These are phyloP conservation scores for Mycena chlorophos DNA, from an alignment of 768 basidiomycete genomes.

Conservation along the genomic window DNA sequence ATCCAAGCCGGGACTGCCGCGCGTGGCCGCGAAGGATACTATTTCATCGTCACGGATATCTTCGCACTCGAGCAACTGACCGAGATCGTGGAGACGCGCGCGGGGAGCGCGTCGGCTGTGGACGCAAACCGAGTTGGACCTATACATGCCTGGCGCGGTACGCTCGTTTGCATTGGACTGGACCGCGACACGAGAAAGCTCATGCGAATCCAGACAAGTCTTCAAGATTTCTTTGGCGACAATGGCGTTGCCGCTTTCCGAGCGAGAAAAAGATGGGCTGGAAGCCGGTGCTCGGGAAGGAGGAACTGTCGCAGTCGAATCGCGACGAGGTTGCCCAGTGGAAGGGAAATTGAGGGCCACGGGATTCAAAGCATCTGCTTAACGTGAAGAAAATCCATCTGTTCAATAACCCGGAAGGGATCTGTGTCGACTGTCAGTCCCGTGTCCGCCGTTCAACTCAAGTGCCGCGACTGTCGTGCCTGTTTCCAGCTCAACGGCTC, in stretches of 20 bases:
- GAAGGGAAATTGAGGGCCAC: not conserved
- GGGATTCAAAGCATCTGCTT: no score
- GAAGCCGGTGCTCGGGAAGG: conserved; percentile 35
- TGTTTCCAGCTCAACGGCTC: no score
- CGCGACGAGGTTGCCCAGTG: conserved; percentile 29
- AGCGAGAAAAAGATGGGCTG: conserved; percentile 36
- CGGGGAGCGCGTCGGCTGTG: conserved; percentile 25
- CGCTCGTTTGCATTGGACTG: not conserved
- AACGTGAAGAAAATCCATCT: not conserved
- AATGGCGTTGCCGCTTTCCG: conserved; percentile 26
- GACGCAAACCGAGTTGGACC: conserved; percentile 29
- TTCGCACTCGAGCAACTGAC: conserved; percentile 15
- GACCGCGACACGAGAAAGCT: not conserved
- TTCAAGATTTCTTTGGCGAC: conserved; percentile 20
- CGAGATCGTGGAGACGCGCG: conserved; percentile 16
- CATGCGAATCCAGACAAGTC: not conserved
- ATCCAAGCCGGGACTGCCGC: conserved; percentile 2
- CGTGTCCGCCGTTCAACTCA: no score
- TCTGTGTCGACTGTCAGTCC: no score
- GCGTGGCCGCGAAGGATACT: conserved; percentile 27
- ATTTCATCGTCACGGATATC: conserved; percentile 25
- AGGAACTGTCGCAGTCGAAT: conserved; percentile 36
- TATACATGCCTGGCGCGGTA: conserved; percentile 20
- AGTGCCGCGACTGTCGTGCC: no score
- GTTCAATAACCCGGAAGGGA: no score